Evolutionary conservation across 768 basidiomycete species (phyloP).

Genomic region (Imleria badia): DNA sequence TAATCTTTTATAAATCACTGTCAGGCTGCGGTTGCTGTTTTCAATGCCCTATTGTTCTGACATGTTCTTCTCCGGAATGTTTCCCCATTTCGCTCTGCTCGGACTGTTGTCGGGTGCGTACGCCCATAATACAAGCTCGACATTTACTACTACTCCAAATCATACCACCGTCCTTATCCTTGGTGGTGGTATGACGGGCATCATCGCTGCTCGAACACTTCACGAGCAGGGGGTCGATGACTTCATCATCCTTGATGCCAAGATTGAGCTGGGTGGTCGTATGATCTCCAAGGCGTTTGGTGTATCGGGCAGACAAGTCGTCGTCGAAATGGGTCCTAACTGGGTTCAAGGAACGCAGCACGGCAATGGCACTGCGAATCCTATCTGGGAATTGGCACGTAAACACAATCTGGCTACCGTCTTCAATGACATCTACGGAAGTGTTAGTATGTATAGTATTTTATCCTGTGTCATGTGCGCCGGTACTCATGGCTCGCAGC

Average conservation of each 20-base stretch:
- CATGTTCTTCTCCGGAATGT: too few species aligned
- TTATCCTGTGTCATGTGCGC: not conserved
- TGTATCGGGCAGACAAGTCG: conserved; percentile 33
- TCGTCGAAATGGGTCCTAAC: conserved; percentile 59
- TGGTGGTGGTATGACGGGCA: conserved; percentile 64
- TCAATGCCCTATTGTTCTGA: too few species aligned
- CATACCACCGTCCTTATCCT: conserved; percentile 51
- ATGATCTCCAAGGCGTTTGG: conserved; percentile 51
- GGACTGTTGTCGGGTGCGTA: too few species aligned
- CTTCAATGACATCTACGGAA: conserved; percentile 44
- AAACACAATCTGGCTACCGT: conserved; percentile 51
- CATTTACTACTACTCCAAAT: too few species aligned
- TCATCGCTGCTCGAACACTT: conserved; percentile 63
- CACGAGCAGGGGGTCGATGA: conserved; percentile 53
- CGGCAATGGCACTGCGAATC: conserved; percentile 53
- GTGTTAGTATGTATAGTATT: conserved; percentile 39
- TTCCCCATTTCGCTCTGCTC: too few species aligned
- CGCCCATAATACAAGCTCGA: too few species aligned
- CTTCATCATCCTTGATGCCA: conserved; percentile 61
- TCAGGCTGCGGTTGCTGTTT: too few species aligned
- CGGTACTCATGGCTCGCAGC: conserved; percentile 31
- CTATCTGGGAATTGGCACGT: conserved; percentile 55
- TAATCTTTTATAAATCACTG: too few species aligned
- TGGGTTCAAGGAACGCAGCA: conserved; percentile 60
- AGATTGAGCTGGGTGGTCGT: conserved; percentile 59